Base-by-base conservation (phyloP, 2,329 filamentous ascomycete genomes). In the Aspergillus hiratsukae region DNA sequence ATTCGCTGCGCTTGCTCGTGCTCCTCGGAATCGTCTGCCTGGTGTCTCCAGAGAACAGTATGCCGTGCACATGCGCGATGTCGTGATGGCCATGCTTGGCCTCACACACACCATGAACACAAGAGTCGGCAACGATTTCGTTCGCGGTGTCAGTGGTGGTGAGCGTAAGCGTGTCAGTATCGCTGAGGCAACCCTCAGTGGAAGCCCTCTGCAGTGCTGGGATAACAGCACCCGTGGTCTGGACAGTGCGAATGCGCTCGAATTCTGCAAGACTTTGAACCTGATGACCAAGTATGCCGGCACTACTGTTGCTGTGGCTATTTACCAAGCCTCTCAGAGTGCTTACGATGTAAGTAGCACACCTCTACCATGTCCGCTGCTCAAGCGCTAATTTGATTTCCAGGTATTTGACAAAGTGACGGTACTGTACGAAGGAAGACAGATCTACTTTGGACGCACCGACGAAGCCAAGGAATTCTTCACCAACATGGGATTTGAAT, bases 381-480 rank as follows among this genome's bases (percentile, higher is more conserved):
- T 43, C 17, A 29, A 27, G 11, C 14, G 43, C 43, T 46, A 46
- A 46, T 23, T 46, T 1, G 31, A 23, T 29, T 69, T 66, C 37
- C 76, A 83, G 56, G 73, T 83, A 25, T 91, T 91, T 61, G 88
- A 91, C 70, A 91, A 90, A 69, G 84, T 84, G 0, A 80, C 83
- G 0, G 86, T 92, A 0, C 75, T 91, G 0, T 90, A 91, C 66
- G 87, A 91, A 64, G 89, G 89, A 1, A 81, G 87, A 1, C 83
- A 91, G 67, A 91, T 93, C 64, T 93, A 86, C 75, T 92, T 88
- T 62, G 90, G 89, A 0, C 81, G 81, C 0, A 83, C 85, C 0
- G 68, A 67, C 5, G 73, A 80, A 2, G 89, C 88, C 0, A 86
- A 81, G 64, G 69, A 69, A 0, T 91, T 84, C 72, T 91, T 92